Evolutionary conservation across 495 filamentous ascomycete genomes (phyloP).

Genomic region (Tuber umbilicatum): DNA sequence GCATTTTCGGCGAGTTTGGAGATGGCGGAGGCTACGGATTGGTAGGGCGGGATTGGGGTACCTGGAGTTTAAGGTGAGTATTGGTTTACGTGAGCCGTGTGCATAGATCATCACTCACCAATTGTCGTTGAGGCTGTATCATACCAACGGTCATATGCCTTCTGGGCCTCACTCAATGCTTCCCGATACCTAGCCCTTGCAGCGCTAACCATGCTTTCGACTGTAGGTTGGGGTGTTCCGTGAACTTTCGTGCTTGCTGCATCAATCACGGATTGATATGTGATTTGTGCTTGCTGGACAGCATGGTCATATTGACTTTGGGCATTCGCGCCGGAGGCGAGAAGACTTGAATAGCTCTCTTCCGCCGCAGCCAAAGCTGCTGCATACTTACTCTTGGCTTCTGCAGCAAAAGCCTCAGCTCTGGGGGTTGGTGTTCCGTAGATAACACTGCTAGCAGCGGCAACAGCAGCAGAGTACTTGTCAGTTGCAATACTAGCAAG

Average conservation of each 20-base stretch:
- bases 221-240: constrained; percentile 51
- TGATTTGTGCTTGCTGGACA: constrained; percentile 58
- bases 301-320: constrained; percentile 59
- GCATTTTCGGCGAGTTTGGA: constrained; percentile 54
- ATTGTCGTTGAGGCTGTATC: constrained; percentile 45
- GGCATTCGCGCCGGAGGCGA: constrained; percentile 36
- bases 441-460: constrained; percentile 58
- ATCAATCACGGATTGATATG: constrained; percentile 52
- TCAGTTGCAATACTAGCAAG: constrained; percentile 51
- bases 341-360: constrained; percentile 39
- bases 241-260: constrained; percentile 51
- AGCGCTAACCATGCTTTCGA: constrained; percentile 49
- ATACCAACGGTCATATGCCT: constrained; percentile 33
- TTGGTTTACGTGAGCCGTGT: constrained; percentile 52
- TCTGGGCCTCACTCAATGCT: constrained; percentile 27
- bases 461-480: constrained; percentile 54
- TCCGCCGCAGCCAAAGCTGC: constrained; percentile 51
- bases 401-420: constrained; percentile 44
- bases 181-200: constrained; percentile 53
- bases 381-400: constrained; percentile 56
- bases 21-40: constrained; percentile 60
- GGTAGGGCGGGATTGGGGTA: constrained; percentile 49
- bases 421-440: constrained; percentile 55
- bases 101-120: constrained; percentile 56
- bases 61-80: constrained; percentile 51